Evolutionary conservation across 225 moss, liverwort and hornwort genomes (phyloP).

Genomic region (Marchantia polymorpha): DNA sequence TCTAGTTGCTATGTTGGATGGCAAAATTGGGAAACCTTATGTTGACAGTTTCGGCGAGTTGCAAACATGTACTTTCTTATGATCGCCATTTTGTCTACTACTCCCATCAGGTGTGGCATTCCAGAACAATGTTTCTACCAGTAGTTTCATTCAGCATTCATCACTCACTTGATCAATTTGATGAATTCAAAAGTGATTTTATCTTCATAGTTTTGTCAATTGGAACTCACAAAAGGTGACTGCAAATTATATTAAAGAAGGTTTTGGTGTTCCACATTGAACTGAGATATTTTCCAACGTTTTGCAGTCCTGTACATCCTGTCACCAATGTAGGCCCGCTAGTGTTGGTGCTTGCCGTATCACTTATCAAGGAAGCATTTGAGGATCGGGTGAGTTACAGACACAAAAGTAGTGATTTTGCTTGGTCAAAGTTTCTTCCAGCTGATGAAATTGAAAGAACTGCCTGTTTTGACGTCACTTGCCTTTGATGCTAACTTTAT

Average conservation of each 20-base stretch:
- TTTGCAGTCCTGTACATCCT: conserved; percentile 80
- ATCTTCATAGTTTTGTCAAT: not conserved
- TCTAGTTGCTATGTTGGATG: conserved; percentile 8
- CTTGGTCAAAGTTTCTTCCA: not conserved
- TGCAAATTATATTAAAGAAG: not conserved
- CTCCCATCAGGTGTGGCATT: conserved; percentile 64
- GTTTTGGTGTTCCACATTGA: conserved; percentile 11
- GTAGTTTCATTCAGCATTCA: no score
- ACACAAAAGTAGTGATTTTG: not conserved
- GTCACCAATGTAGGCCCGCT: conserved; percentile 88
- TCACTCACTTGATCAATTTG: no score
- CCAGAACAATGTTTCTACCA: no score
- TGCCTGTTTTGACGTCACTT: not conserved
- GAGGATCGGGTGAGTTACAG: conserved; percentile 64
- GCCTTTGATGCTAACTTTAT: not conserved
- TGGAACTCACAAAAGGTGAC: no score
- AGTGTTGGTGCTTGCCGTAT: conserved; percentile 83
- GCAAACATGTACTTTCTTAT: conserved; percentile 90
- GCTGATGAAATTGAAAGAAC: not conserved
- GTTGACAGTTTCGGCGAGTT: conserved; percentile 81
- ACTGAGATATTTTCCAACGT: conserved; percentile 22
- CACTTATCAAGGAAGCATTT: conserved; percentile 84
- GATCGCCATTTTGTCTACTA: conserved; percentile 87
- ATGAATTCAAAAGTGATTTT: no score
- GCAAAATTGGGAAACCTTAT: not conserved